Evolutionary conservation across 2,329 filamentous ascomycete genomes (phyloP), one percentile per base, ranked within the genome.

Genomic region (Podosphaera fusca): DNA sequence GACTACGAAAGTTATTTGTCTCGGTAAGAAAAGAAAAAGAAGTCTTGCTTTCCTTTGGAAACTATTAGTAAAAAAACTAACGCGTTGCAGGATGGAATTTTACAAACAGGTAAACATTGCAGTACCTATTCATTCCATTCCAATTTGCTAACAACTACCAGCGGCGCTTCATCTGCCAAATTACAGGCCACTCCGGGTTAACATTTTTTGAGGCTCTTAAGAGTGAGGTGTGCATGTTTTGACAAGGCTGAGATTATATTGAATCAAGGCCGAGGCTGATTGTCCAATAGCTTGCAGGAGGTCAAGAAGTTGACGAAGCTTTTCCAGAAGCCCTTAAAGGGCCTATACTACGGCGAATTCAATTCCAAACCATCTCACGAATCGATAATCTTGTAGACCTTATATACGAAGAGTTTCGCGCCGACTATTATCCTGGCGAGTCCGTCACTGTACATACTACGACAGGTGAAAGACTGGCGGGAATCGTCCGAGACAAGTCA

Each of bases 291-390:
- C 78, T 80, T 64, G 78, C 82, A 62, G 88, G 88, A 62, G 88
- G 87, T 53, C 81, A 82, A 68, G 87, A 94, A 70, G 87, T 96
- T 59, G 88, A 96, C 63, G 86, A 84, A 67, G 80, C 85, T 42
- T 96, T 98, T 64, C 92, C 92, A 21, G 88, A 95, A 69, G 80
- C 86, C 42, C 75, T 98, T 60, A 94, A 94, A 67, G 87, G 87
- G 53, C 92, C 90, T 9, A 86, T 98, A 55, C 73, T 98, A 62
- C 84, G 87, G 61, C 85, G 84, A 67, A 86, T 95, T 40, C 92
- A 98, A 67, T 95, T 94, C 69, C 89, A 87, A 67, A 89, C 82
- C 30, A 81, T 87, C 61, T 92, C 83, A 54, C 81, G 92, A 61
- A 87, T 98, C 69, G 92, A 96, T 68, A 87, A 87, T 61, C 70